Evolutionary conservation across 2,329 filamentous ascomycete genomes (phyloP).

Genomic region (Coleophoma crateriformis): DNA sequence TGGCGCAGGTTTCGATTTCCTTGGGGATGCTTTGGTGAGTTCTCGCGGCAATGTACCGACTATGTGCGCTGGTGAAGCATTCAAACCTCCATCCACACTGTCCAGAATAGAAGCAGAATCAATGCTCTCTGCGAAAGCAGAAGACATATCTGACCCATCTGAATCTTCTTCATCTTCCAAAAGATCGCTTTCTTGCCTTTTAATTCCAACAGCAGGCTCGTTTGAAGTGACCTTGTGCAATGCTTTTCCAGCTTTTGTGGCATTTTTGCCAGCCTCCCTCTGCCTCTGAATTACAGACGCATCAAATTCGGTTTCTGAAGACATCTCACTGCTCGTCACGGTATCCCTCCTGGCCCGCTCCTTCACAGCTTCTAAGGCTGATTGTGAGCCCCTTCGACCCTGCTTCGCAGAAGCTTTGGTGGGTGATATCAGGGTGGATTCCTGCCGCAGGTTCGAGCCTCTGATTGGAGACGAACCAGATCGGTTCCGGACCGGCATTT

Average conservation of each 20-base stretch:
- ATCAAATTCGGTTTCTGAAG: slow-evolving; percentile 76
- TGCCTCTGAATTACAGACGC: slow-evolving; percentile 59
- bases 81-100: slow-evolving; percentile 52
- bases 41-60: slow-evolving; percentile 60
- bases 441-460: slow-evolving; percentile 55
- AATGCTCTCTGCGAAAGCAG: slow-evolving; percentile 60
- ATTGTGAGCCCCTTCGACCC: slow-evolving; percentile 62
- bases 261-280: slow-evolving; percentile 53
- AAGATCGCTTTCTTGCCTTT: slow-evolving; percentile 32
- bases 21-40: slow-evolving; percentile 52
- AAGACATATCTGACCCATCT: slow-evolving; percentile 57
- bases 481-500: slow-evolving; percentile 84
- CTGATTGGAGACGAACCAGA: slow-evolving; percentile 86
- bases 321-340: slow-evolving; percentile 77
- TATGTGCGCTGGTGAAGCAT: slow-evolving; percentile 49
- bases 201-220: slow-evolving; percentile 35
- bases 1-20: slow-evolving; percentile 52
- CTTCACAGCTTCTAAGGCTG: slow-evolving; percentile 64
- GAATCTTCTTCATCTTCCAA: slow-evolving; percentile 52
- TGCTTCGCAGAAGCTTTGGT: slow-evolving; percentile 33
- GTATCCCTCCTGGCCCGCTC: slow-evolving; percentile 68
- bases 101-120: slow-evolving; percentile 69
- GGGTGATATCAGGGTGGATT: slow-evolving; percentile 71
- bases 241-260: slow-evolving; percentile 46
- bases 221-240: slow-evolving; percentile 44